A percentile compares a stretch with the other conserved stretches of the same genome.
Evolutionary conservation across 2,329 filamentous ascomycete genomes (phyloP).

Genomic region (Karstenula rhodostoma): DNA sequence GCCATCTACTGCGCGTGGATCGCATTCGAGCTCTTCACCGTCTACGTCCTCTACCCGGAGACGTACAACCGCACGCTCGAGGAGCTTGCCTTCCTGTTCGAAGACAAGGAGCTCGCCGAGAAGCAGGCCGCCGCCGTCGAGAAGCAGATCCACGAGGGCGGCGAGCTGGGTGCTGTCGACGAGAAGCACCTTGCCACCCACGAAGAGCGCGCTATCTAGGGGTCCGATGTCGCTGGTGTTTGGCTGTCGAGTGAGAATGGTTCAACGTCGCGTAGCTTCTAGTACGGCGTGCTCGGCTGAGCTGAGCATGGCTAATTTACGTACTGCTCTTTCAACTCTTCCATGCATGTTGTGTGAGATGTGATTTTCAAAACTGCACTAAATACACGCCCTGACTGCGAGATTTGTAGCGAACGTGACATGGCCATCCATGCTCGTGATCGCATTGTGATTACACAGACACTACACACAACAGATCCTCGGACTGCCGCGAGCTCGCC

Average conservation of each 20-base stretch:
- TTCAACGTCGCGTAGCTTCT: not conserved
- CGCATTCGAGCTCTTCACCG: constrained; percentile 60
- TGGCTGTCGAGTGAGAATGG: constrained; percentile 8
- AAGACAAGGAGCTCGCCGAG: constrained; percentile 45
- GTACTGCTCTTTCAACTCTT: not conserved
- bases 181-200: constrained; percentile 28
- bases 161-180: constrained; percentile 13
- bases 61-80: constrained; percentile 64
- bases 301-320: constrained; percentile 3
- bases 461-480: no score
- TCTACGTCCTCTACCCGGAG: constrained; percentile 69
- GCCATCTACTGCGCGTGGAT: constrained; percentile 66
- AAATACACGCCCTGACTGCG: no score
- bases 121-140: constrained; percentile 43
- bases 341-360: not conserved
- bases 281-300: constrained; percentile 2
- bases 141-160: constrained; percentile 42
- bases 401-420: no score
- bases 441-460: no score
- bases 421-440: no score
- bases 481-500: not conserved
- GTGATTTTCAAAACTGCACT: no score
- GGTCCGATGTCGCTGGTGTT: no score
- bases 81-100: constrained; percentile 64
- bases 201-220: constrained; percentile 30